Base-by-base conservation (phyloP, 768 basidiomycete genomes). In the Amyloporia xantha region DNA sequence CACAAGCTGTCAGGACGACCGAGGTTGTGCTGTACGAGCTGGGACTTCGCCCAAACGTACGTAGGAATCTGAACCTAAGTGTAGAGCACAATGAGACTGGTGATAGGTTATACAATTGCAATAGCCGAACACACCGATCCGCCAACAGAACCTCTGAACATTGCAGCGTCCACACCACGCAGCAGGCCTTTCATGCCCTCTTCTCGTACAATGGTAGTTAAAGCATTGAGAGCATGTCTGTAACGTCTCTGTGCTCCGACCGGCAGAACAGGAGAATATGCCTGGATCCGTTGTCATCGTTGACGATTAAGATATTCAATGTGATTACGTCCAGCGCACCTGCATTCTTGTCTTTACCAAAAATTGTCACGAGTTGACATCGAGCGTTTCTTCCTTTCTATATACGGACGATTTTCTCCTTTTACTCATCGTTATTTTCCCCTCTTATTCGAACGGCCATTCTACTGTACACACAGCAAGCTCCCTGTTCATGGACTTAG, bases 291-390 rank as follows among this genome's bases (percentile, higher is more conserved):
- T 11, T 28, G 27, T 26, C 11, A 3, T 30, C 30, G 21, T 17
- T 15, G 30, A 30, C 21, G 15, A 11, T 33, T 7, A 19, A 2
- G 28, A 25, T 42, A 41, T 35, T 45, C 40, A 25, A 48, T 41
- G 25, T 44, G 26, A n/a, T n/a, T 44, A 3, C 12, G 7, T 1
- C 5, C 37, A 12, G 36, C 66, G 41, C n/a, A 84, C 86, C 76
- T 99, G 96, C 87, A 99, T 97, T 38, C 96, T 82, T 5, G 96
- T 96, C 70, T 99, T 99, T 62, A 99, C 81, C 48, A 99, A 72
- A 68, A 95, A 99, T n/a, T n/a, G n/a, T n/a, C n/a, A n/a, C n/a
- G n/a, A n/a, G n/a, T n/a, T n/a, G n/a, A n/a, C n/a, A n/a, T n/a
- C n/a, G n/a, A n/a, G n/a, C n/a, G n/a, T n/a, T n/a, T n/a, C n/a